Conservation (phyloP, 2,329 filamentous ascomycete species). For the Botrytis galanthina region DNA sequence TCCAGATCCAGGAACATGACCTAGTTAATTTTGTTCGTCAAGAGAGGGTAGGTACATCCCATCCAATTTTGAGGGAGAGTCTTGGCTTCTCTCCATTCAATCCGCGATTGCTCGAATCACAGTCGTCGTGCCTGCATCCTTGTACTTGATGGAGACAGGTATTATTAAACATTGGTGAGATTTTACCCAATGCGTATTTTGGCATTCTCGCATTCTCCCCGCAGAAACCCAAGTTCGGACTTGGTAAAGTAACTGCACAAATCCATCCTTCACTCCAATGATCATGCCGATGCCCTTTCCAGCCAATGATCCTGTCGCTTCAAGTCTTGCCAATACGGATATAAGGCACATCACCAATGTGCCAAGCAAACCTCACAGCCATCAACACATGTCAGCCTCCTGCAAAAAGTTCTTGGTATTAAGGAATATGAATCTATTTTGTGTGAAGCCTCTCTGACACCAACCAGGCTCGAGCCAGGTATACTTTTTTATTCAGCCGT, state of each 20-base stretch:
- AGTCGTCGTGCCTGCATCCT: neutral
- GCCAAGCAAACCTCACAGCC: neutral
- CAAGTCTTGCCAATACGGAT: conserved; percentile 10
- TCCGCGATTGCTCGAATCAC: neutral
- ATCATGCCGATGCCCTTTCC: neutral
- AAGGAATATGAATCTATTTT: neutral
- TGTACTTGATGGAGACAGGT: neutral
- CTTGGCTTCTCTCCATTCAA: neutral
- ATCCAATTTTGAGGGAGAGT: neutral
- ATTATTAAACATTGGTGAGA: neutral
- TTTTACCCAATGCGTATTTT: neutral
- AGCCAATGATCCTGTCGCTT: neutral
- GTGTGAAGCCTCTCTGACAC: neutral
- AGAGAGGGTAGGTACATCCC: neutral
- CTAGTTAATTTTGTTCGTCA: neutral
- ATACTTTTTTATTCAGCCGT: neutral
- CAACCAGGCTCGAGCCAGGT: neutral
- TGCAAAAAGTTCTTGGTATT: neutral
- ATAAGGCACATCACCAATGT: neutral
- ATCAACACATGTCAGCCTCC: neutral
- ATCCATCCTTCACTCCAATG: neutral
- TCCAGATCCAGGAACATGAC: neutral
- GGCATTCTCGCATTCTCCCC: neutral
- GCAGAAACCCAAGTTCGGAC: neutral
- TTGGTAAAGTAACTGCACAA: neutral